Percentiles rank a stretch among this genome's conserved stretches.
These are phyloP conservation scores for Epichloe hybrida DNA, from an alignment of 2,329 filamentous ascomycete genomes.

Conservation along the genomic window DNA sequence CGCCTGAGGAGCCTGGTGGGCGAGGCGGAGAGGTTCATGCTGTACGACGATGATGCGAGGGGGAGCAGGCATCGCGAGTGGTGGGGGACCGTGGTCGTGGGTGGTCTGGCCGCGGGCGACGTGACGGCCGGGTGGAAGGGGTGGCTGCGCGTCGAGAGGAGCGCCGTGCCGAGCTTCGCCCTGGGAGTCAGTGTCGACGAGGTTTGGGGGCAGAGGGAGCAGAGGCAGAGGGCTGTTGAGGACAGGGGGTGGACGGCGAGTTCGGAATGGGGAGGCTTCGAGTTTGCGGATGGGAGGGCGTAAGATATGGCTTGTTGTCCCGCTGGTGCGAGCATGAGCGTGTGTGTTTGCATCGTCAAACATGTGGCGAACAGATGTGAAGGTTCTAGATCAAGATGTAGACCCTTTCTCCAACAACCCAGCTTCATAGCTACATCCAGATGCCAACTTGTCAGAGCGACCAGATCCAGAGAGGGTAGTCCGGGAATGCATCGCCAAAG, in stretches of 20 bases:
- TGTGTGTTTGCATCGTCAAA: no score
- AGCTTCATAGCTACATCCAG: no score
- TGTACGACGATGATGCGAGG: constrained; percentile 30
- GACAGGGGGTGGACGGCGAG: constrained; percentile 31
- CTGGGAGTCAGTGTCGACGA: constrained; percentile 28
- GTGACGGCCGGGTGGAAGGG: constrained; percentile 27
- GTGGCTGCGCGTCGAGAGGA: constrained; percentile 38
- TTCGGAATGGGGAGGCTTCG: constrained; percentile 37
- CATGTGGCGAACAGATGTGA: no score
- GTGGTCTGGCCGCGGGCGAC: constrained; percentile 23
- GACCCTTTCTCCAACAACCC: no score
- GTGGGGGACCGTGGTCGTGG: constrained; percentile 46
- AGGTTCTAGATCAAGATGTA: no score
- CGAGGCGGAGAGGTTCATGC: constrained; percentile 32
- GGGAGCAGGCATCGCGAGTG: constrained; percentile 33
- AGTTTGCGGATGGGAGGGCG: constrained; percentile 17
- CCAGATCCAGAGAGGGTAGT: no score
- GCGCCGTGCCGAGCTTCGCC: constrained; percentile 26
- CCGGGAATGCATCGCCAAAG: no score
- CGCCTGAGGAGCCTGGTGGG: constrained; percentile 23
- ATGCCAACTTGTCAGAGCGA: no score
- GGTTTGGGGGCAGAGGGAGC: constrained; percentile 27
- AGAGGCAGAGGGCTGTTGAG: constrained; percentile 27
- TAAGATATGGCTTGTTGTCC: no score
- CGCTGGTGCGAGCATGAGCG: no score